A percentile compares a stretch with the other conserved stretches of the same genome.
phyloP scores from a whole-genome alignment of 768 basidiomycete species.

The Phaeotremella skinneri region DNA sequence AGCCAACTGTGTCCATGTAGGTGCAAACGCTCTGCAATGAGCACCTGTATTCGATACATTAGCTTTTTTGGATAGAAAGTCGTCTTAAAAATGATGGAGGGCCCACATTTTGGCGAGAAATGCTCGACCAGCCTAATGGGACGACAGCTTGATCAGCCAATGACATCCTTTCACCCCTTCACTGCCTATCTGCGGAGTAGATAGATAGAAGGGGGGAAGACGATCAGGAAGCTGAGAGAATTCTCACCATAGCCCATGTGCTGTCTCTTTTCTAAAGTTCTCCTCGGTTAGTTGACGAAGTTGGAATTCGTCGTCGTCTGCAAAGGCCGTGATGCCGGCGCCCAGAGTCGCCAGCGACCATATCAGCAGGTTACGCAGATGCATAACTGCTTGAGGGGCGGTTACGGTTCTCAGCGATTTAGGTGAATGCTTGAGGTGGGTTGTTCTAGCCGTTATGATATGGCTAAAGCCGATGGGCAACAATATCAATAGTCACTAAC shows the following conservation, averaged over 20 bases:
- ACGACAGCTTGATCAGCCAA: neutral
- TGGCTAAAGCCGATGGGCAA: neutral
- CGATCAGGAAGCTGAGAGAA: neutral
- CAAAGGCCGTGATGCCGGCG: neutral
- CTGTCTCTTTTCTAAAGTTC: conserved; percentile 43
- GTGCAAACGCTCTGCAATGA: conserved; percentile 75
- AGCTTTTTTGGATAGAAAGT: neutral
- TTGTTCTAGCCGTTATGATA: too few species aligned
- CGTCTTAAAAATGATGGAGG: neutral
- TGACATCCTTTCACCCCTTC: neutral
- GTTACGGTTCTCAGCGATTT: too few species aligned
- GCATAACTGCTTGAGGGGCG: conserved; percentile 1
- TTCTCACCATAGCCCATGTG: conserved; percentile 50
- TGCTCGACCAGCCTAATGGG: conserved; percentile 70
- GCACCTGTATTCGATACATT: conserved; percentile 38
- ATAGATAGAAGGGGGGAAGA: too few species aligned
- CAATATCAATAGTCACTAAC: neutral
- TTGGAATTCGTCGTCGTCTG: conserved; percentile 31
- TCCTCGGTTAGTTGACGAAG: conserved; percentile 48
- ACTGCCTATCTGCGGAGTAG: too few species aligned
- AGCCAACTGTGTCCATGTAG: conserved; percentile 72
- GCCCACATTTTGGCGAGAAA: conserved; percentile 75
- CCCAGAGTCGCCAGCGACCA: conserved; percentile 16
- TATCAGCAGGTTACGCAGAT: conserved; percentile 15
- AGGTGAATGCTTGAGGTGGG: too few species aligned